Evolutionary conservation across 495 filamentous ascomycete species (phyloP), one percentile per base, ranked within the genome.

Genomic region (Aspergillus avenaceus): DNA sequence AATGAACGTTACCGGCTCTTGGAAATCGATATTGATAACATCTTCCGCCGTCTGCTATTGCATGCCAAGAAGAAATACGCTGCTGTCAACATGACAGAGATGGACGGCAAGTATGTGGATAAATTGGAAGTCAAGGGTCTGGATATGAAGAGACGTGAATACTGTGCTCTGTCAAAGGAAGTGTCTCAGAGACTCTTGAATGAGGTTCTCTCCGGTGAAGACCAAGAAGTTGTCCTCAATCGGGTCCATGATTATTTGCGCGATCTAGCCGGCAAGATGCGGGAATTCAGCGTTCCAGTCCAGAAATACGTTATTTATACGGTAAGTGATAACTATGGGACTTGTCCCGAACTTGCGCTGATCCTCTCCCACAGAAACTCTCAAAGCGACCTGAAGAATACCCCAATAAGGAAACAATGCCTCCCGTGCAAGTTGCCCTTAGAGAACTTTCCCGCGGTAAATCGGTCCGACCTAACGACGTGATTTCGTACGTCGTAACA

Each of bases 51-150:
- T 41, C 83, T 98, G 40, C 73, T 98, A 25, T 75, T 98, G 28
- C 93, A 97, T 66, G 92, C 95, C 31, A 98, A 98, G 78, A 98
- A 98, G 79, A 98, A 98, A 77, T 98, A 98, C 64, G 93, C 93
- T 12, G 93, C 93, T 32, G 87, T 97, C 69, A 97, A 96, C 64
- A 82, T 96, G 65, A 81, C 91, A 14, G 87, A 96, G 61, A 71
- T 87, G 16, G 85, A 92, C 58, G 93, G 92, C 56, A 95, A 95
- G 64, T 92, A 82, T 52, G 73, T 91, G 38, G 93, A 96, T 58
- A 95, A 93, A 67, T 84, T 97, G 66, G 93, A 98, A 63, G 91
- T 98, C 63, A 98, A 98, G 72, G 93, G 93, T 70, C 77, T 98
- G 32, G 93, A 98, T 65, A 97, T 98, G 95, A 87, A 85, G 68